These are phyloP conservation scores for Fraxinus sp. DNA, from an alignment of 305 asterid species.

Conservation along the genomic window DNA sequence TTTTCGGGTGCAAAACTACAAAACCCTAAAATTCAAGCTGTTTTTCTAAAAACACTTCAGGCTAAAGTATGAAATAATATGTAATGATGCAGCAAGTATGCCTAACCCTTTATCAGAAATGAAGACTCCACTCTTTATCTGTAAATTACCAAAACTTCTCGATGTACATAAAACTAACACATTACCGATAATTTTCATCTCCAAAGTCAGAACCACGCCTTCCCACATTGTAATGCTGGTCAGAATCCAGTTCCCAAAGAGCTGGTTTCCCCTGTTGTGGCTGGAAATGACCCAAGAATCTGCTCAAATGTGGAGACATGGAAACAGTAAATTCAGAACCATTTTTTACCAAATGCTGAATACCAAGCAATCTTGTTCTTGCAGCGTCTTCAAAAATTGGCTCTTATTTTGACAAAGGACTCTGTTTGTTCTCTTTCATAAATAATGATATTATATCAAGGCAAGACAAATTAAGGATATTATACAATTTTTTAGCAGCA, in stretches of 20 bases:
- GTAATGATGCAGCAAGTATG: not conserved
- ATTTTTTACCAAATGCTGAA: not conserved
- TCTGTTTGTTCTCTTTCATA: not conserved
- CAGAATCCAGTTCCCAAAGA: constrained; percentile 87
- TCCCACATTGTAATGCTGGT: constrained; percentile 67
- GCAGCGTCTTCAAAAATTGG: not conserved
- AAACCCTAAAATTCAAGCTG: not conserved
- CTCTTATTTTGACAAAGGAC: not conserved
- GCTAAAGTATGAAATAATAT: not conserved
- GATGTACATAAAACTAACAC: not conserved
- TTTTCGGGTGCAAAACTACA: not conserved
- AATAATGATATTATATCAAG: constrained; percentile 1
- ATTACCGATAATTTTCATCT: constrained; percentile 58
- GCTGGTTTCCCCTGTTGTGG: constrained; percentile 82
- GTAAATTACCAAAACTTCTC: constrained; percentile 1
- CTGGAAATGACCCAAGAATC: constrained; percentile 91
- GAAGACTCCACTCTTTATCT: not conserved
- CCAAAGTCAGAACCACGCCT: constrained; percentile 54
- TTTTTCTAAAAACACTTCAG: not conserved
- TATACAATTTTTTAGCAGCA: not conserved
- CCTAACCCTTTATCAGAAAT: not conserved
- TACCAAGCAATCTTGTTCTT: not conserved
- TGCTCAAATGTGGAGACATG: constrained; percentile 26
- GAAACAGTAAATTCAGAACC: constrained; percentile 14
- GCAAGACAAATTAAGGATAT: not conserved